Percentiles rank a stretch among this genome's conserved stretches.
Conservation (phyloP, 2,329 filamentous ascomycete genomes). For the Plectosphaerella sp. region DNA sequence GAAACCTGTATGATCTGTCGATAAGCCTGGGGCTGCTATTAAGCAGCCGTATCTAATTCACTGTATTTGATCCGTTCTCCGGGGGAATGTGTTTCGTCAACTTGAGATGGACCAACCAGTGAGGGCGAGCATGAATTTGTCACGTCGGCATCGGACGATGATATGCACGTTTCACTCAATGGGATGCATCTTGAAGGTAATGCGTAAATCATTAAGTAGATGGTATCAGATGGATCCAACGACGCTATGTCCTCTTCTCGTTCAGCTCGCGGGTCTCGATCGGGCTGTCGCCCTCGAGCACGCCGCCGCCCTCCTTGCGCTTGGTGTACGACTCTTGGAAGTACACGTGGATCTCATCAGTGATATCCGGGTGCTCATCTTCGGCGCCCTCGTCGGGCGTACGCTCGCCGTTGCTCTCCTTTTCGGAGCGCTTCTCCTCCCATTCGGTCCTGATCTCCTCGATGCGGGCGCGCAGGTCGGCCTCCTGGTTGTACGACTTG, state of each 20-base stretch:
- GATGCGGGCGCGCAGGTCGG: conserved; percentile 81
- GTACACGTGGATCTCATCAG: conserved; percentile 49
- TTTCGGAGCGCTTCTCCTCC: conserved; percentile 44
- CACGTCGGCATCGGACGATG: too few relatives aligned
- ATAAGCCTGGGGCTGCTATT: too few relatives aligned
- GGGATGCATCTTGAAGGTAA: too few relatives aligned
- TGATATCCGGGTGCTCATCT: conserved; percentile 38
- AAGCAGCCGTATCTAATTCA: too few relatives aligned
- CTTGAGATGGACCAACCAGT: too few relatives aligned
- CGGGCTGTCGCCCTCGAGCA: conserved; percentile 4
- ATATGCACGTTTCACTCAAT: too few relatives aligned
- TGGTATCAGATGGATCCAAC: too few relatives aligned
- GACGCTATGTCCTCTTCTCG: conserved; percentile 6
- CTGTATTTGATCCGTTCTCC: too few relatives aligned
- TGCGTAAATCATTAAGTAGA: too few relatives aligned
- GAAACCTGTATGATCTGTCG: too few relatives aligned
- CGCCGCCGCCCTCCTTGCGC: conserved; percentile 7
- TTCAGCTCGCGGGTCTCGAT: conserved; percentile 1
- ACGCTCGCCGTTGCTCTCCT: conserved; percentile 32
- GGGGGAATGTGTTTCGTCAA: too few relatives aligned
- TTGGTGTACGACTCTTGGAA: conserved; percentile 30
- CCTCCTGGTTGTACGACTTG: conserved; percentile 77
- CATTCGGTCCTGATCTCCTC: conserved; percentile 70
- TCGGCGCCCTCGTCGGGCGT: conserved; percentile 43
- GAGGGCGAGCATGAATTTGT: too few relatives aligned